These are phyloP conservation scores for Physcomitrium patens DNA, from an alignment of 225 moss, liverwort and hornwort genomes.

Conservation along the genomic window DNA sequence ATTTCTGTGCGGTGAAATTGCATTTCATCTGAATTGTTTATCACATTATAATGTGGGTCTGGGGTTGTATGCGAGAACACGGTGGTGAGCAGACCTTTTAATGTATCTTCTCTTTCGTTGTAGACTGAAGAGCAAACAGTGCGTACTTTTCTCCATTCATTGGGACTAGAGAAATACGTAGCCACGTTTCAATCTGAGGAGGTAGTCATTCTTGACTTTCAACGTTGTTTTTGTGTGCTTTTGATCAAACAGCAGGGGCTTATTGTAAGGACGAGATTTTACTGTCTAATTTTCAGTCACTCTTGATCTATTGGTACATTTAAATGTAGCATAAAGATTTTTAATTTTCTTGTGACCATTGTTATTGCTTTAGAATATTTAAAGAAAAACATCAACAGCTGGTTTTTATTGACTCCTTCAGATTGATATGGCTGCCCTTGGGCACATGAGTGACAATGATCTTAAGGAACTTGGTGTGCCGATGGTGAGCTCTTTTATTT, in stretches of 20 bases:
- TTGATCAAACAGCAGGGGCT: neutral
- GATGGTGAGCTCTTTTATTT: conserved; percentile 55
- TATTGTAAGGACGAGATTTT: neutral
- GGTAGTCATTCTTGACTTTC: conserved; percentile 45
- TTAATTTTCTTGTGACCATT: no score
- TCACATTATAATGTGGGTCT: neutral
- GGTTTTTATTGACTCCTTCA: conserved; percentile 31
- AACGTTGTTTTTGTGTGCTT: conserved; percentile 13
- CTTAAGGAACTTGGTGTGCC: conserved; percentile 94
- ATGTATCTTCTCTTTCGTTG: conserved; percentile 19
- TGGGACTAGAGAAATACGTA: conserved; percentile 93
- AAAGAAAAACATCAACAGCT: neutral
- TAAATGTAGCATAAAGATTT: neutral
- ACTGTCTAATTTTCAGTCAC: neutral
- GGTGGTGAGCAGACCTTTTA: conserved; percentile 17
- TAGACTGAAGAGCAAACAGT: conserved; percentile 81
- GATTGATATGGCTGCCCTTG: conserved; percentile 90
- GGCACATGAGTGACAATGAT: conserved; percentile 91
- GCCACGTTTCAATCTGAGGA: conserved; percentile 86
- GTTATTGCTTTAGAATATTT: neutral
- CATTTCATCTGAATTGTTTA: no score
- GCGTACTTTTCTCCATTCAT: conserved; percentile 75
- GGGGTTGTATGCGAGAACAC: neutral
- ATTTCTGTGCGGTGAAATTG: no score
- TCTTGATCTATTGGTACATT: neutral